Base-by-base conservation (phyloP, 2,329 filamentous ascomycete genomes). In the Ceratocystis smalleyi region DNA sequence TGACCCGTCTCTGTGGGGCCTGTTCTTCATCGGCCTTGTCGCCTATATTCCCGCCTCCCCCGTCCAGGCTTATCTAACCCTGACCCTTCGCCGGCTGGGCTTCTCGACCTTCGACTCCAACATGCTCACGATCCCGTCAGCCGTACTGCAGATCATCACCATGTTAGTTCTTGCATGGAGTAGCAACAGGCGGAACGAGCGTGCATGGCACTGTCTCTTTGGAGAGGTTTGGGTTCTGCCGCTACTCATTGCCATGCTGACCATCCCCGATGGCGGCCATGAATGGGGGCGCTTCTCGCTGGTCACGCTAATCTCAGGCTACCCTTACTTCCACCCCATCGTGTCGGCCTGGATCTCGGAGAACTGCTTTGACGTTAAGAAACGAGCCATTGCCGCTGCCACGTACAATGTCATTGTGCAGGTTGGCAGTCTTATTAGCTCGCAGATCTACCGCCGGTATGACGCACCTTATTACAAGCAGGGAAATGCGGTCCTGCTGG, bases 281-380 rank as follows among this genome's bases (percentile, higher is more conserved):
- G 68, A 68, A 10, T 74, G 72, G 73, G 69, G 67, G 2, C 70
- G 70, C 30, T 74, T 71, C 63, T 69, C 69, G 2, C 64, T 73
- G 8, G 65, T 75, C 8, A 73, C 70, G 2, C 65, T 73, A 8
- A 64, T 73, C 22, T 69, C 74, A 1, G 70, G 70, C n/a, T 73
- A 72, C 40, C 73, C 71, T 3, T 72, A 71, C 49, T 71, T 75
- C 1, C 77, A 81, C 65, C 75, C 78, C 0, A 77, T 80, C 45
- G 76, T 79, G 67, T 77, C 78, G 2, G 75, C 71, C 24, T 79
- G 77, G 76, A 76, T 75, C 68, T 77, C 75, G 1, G 75, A 81
- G 61, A 87, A 87, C 69, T 80, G 82, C 1, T 83, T 84, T 67
- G 77, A 79, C 0, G 82, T 87, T 8, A 77, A 83, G 10, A 82